Evolutionary conservation across 2,329 filamentous ascomycete species (phyloP).

Genomic region (Escovopsis sp.): DNA sequence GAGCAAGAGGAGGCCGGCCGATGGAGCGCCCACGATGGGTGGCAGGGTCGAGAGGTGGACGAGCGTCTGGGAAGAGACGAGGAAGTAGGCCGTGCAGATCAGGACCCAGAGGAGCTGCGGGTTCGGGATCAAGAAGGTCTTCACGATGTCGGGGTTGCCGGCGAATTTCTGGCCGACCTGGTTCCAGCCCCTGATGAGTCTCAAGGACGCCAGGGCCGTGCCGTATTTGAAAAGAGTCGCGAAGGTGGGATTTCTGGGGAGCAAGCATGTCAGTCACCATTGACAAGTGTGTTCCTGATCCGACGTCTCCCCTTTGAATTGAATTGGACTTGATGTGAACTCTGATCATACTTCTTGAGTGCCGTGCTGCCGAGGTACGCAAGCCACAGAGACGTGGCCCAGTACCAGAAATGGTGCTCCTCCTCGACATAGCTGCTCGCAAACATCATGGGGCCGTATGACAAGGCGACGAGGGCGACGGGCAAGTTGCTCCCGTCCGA

Average conservation of each 20-base stretch:
- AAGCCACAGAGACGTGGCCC: constrained; percentile 60
- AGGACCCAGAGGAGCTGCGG: constrained; percentile 59
- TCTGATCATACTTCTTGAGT: constrained; percentile 24
- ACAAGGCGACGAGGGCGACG: constrained; percentile 35
- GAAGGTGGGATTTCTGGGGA: constrained; percentile 12
- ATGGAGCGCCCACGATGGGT: constrained; percentile 22
- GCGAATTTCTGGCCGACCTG: constrained; percentile 95
- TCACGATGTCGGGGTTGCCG: constrained; percentile 76
- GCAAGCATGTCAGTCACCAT: no score
- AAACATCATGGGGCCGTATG: constrained; percentile 86
- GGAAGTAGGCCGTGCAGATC: constrained; percentile 52
- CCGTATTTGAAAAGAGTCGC: constrained; percentile 17
- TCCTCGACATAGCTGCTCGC: constrained; percentile 96
- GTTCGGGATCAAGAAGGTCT: constrained; percentile 48
- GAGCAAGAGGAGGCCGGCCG: constrained; percentile 27
- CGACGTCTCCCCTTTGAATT: background rate
- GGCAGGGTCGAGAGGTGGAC: constrained; percentile 26
- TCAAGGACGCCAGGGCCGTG: constrained; percentile 42
- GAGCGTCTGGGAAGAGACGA: constrained; percentile 34
- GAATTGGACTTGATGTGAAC: background rate
- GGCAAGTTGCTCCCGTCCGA: constrained; percentile 17
- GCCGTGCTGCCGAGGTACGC: constrained; percentile 34
- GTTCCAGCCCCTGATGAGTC: constrained; percentile 71
- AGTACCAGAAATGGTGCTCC: constrained; percentile 98
- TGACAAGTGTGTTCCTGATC: constrained; percentile 4